A percentile compares a stretch with the other conserved stretches of the same genome.
phyloP scores from a whole-genome alignment of 345 rosid genomes.

The Salix koriyanagi region DNA sequence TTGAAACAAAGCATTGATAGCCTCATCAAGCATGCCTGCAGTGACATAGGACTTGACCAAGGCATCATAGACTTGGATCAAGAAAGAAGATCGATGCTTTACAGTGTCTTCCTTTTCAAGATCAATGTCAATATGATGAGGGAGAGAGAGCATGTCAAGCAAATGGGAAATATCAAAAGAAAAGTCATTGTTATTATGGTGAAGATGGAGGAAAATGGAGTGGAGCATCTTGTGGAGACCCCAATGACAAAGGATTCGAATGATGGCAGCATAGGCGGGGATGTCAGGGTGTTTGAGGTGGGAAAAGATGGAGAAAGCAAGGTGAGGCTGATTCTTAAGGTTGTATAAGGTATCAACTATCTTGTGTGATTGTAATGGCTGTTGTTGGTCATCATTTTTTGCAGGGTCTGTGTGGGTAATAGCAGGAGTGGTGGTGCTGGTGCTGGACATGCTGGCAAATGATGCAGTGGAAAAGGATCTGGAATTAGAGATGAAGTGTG shows the following conservation, averaged over 20 bases:
- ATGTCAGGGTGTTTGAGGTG: constrained; percentile 8
- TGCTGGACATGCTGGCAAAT: no score
- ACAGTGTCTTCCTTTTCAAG: neutral
- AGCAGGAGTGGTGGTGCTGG: no score
- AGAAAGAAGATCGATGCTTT: neutral
- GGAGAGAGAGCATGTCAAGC: neutral
- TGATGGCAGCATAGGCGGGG: constrained; percentile 3
- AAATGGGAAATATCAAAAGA: constrained; percentile 5
- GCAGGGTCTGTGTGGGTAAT: no score
- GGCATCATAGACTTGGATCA: constrained; percentile 10
- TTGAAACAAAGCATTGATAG: constrained; percentile 10
- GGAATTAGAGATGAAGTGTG: no score
- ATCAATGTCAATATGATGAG: neutral
- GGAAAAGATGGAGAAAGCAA: constrained; percentile 15
- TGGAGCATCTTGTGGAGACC: constrained; percentile 4
- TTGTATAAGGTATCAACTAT: neutral
- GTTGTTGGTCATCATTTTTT: no score
- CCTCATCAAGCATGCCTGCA: constrained; percentile 18
- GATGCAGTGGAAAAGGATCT: no score
- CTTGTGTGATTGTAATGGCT: no score
- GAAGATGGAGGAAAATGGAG: constrained; percentile 10
- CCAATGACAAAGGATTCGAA: constrained; percentile 11
- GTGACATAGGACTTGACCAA: constrained; percentile 18
- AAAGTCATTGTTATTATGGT: neutral
- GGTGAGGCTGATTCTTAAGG: constrained; percentile 11